A percentile compares a stretch with the other conserved stretches of the same genome.
Evolutionary conservation across 179 eudicot genomes (phyloP).

Genomic region (Vitellaria paradoxa): DNA sequence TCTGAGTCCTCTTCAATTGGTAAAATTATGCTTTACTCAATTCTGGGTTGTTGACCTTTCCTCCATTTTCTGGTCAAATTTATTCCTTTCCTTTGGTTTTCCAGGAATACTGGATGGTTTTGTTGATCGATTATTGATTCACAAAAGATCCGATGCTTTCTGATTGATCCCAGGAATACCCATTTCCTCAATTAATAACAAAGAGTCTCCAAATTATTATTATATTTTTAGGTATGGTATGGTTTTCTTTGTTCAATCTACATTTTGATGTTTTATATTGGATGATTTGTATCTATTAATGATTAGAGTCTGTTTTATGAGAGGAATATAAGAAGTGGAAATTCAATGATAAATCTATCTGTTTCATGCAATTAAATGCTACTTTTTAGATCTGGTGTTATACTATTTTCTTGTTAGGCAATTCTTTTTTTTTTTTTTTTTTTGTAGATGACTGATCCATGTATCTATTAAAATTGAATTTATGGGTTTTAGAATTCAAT

Average conservation of each 20-base stretch:
- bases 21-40: constrained; percentile 17
- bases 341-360: not conserved
- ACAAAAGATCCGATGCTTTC: constrained; percentile 52
- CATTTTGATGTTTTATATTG: constrained; percentile 22
- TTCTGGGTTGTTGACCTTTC: constrained; percentile 11
- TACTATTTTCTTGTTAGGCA: not conserved
- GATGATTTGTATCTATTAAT: not conserved
- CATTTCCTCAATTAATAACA: constrained; percentile 19
- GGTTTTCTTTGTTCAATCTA: constrained; percentile 19
- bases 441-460: not conserved
- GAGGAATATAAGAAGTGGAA: not conserved
- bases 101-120: constrained; percentile 23
- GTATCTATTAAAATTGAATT: not conserved
- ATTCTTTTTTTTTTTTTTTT: constrained; percentile 3
- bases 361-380: constrained; percentile 6
- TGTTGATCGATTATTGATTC: constrained; percentile 54
- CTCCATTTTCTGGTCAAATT: constrained; percentile 15
- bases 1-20: constrained; percentile 30
- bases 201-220: constrained; percentile 9
- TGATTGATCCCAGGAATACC: constrained; percentile 33
- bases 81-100: constrained; percentile 19
- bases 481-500: constrained; percentile 6
- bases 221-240: constrained; percentile 22
- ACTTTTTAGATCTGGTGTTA: constrained; percentile 26
- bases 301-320: not conserved